Conservation (phyloP, 2,329 filamentous ascomycete species). For the Alternaria incomplexa region DNA sequence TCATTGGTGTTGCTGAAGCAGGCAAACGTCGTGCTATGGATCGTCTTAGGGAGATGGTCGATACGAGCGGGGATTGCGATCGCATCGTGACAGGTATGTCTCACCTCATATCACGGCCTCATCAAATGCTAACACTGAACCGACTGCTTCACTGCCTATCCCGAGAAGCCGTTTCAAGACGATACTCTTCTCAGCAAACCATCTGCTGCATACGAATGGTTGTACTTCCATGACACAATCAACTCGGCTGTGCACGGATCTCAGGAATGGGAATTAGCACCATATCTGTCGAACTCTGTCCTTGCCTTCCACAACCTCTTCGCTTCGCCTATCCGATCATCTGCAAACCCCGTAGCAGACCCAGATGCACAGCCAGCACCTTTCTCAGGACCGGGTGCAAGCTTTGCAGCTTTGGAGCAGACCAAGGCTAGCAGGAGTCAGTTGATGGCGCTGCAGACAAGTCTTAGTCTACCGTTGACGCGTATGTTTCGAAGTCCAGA, state of each 20-base stretch:
- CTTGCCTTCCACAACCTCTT: conserved; percentile 93
- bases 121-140: conserved; percentile 13
- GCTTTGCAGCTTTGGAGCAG: conserved; percentile 81
- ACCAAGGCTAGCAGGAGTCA: conserved; percentile 78
- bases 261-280: conserved; percentile 90
- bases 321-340: conserved; percentile 64
- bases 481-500: conserved; percentile 81
- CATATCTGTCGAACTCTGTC: conserved; percentile 85
- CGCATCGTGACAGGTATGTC: conserved; percentile 68
- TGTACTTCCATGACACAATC: conserved; percentile 88
- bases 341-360: conserved; percentile 48
- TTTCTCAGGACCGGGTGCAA: conserved; percentile 81
- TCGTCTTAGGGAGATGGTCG: conserved; percentile 75
- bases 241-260: conserved; percentile 78
- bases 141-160: conserved; percentile 86
- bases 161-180: conserved; percentile 88
- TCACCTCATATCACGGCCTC: not conserved
- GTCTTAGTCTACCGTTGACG: conserved; percentile 72
- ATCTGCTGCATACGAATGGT: conserved; percentile 86
- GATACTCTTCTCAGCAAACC: conserved; percentile 91
- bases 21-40: conserved; percentile 75
- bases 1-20: conserved; percentile 73
- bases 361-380: conserved; percentile 62
- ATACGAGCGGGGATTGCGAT: conserved; percentile 79
- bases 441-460: conserved; percentile 74